Base-by-base conservation (phyloP, 148 eudicot species). In the Chenopodium berlandieri region DNA sequence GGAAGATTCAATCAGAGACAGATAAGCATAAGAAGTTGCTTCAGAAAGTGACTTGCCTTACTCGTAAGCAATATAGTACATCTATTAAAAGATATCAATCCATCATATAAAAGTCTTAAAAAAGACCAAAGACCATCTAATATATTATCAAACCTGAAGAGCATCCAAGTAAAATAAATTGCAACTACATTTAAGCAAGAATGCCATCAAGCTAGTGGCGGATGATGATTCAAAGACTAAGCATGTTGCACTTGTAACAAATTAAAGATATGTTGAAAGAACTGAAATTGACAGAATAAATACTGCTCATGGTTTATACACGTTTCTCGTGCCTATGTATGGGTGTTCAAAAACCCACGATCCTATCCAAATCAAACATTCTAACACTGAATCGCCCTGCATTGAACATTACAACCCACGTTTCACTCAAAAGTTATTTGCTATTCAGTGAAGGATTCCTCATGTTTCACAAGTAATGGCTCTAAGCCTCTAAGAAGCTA, bases 1-100 rank as follows among this genome's bases (percentile, higher is more conserved):
- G 95, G 76, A 86, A 77, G 82, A 82, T 52, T 66, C 70, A 86
- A 58, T 69, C 50, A 8, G 70, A 78, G 58, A 9, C 50, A 72
- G 19, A 72, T 81, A 37, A 77, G 78, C 54, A 77, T 44, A 83
- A 37, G 19, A 63, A 71, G 37, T 10, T 73, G 30, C 76, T 40
- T 73, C 34, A 52, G 50, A 14, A 62, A 27, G 27, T 3, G 23
- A 37, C 27, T 79, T 17, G 46, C 31, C 1, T 10, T 48, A 44
- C 23, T 69, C 5, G 0, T 30, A 68, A 23, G 23, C 32, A 52
- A 27, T 60, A 31, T 1, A 65, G 3, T 22, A 69, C 20, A 20
- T 34, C 70, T 3, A 23, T 17, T 20, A 80, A 40, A 22, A n/a
- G 52, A 46, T 13, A 37, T 63, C 65, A 68, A 60, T 73, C 20